Base-by-base conservation (phyloP, 345 rosid species). In the Euphorbia peplus region DNA sequence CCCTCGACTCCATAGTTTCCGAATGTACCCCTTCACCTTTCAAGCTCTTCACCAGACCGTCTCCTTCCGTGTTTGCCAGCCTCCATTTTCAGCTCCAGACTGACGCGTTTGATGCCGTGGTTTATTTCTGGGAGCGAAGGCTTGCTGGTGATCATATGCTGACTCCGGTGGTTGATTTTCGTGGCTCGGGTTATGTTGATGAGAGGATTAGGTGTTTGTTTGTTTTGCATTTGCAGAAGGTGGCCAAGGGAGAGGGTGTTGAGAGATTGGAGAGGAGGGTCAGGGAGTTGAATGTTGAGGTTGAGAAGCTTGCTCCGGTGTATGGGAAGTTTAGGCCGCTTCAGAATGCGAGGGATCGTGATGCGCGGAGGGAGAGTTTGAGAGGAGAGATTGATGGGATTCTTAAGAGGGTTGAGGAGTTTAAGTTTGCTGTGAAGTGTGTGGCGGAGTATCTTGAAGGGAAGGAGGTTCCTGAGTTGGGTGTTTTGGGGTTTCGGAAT, bases 401-500 rank as follows among this genome's bases (percentile, higher is more conserved):
- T 32, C 51, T 39, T 3, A 86, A 68, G 78, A 82, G 89, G 51
- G 46, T 85, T 48, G 73, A 52, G 64, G 98, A 88, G 78, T 93
- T 89, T 56, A 62, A 67, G 74, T 63, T 41, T 42, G 93, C 83
- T 7, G 74, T 93, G 86, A 54, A 58, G 61, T 78, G 87, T 54
- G 64, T 93, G 65, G 28, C 80, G 79, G 71, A 78, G 56, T 76
- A 64, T 73, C 73, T 90, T 8, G 79, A 81, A 68, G 80, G 74
- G 28, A 65, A 46, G 28, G 63, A 29, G 54, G 29, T 26, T 28
- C 68, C 28, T 32, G 70, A 67, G 7, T 66, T 78, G 25, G 73
- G 65, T 35, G 82, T 85, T 67, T 80, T 90, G 63, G 47, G 50
- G 69, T 54, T 87, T 63, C 72, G 55, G n/a, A 76, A 65, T 30